Evolutionary conservation across 1,139 yeast genomes (phyloP).

Genomic region (Debaryomycetaceae sp.): DNA sequence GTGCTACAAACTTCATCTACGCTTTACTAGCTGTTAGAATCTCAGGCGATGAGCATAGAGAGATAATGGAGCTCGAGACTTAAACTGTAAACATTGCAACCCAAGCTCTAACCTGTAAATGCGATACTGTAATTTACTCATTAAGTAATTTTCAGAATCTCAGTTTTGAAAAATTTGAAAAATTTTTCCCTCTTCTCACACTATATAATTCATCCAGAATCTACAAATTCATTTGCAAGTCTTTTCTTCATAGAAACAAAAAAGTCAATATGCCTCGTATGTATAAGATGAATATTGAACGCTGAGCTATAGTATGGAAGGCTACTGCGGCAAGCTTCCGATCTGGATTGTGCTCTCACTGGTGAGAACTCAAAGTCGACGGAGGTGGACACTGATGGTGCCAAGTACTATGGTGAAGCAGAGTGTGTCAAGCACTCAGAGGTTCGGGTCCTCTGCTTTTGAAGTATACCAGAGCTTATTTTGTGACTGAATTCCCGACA

Average conservation of each 20-base stretch:
- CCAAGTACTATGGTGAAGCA: no score
- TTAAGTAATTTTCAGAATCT: neutral
- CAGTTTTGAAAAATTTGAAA: neutral
- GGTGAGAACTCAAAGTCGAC: no score
- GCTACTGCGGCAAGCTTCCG: conserved; percentile 4
- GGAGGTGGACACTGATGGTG: no score
- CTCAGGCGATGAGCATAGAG: neutral
- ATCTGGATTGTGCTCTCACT: no score
- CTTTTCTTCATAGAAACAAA: conserved; percentile 1
- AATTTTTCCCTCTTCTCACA: conserved; percentile 2
- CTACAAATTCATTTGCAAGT: neutral
- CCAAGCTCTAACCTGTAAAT: conserved; percentile 1
- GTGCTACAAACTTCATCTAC: conserved; percentile 83
- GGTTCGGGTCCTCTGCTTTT: conserved; percentile 74
- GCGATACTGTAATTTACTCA: no score
- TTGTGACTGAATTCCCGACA: conserved; percentile 82
- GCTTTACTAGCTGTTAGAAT: neutral
- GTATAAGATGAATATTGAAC: conserved; percentile 24
- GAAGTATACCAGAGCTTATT: conserved; percentile 25
- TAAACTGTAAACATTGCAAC: conserved; percentile 4
- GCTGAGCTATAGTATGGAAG: no score
- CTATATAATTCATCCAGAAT: conserved; percentile 2
- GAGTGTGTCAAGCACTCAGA: conserved; percentile 19
- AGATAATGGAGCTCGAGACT: neutral
- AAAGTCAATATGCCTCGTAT: conserved; percentile 56